Base-by-base conservation (phyloP, 169 alveolate species). In the Cryptosporidium viatorum region DNA sequence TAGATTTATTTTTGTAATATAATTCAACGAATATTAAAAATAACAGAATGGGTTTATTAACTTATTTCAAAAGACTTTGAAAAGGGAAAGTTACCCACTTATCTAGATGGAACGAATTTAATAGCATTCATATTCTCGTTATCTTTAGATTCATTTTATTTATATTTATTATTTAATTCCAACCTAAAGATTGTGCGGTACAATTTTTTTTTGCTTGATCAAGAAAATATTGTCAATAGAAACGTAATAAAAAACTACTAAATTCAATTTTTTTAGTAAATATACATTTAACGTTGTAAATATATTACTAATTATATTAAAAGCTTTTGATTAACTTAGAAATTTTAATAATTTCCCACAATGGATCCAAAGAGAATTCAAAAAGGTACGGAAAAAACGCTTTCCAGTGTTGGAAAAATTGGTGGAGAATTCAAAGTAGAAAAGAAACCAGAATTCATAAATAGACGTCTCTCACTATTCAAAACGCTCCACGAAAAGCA, bases 391-490 rank as follows among this genome's bases (percentile, higher is more conserved):
- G 86, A 52, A 41, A 70, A 69, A 59, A 68, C 80, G 8, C 85
- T 85, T 3, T 41, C 68, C 37, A 26, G 58, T 31, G 35, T 55
- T 26, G 93, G 93, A 26, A 93, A 93, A 75, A 95, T 95, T 1
- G 97, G 98, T 48, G 96, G 96, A 26, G 95, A 93, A 33, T 84
- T 94, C 69, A 60, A 85, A 52, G 91, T 93, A 69, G 85, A 84
- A 43, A 80, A 86, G 69, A 94, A 94, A 52, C 97, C 98, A 21
- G 91, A 91, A 31, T 97, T 93, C 84, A 92, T 96, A 52, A 92
- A 92, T 75, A 93, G 93, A 55, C 91, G 99, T 52, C 92, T 93
- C 41, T 91, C 93, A 31, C 59, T 93, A 41, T 97, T 94, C 92
- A 94, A 94, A 21, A 93, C 92, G 41, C 74, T 96, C 33, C 94